Base-by-base conservation (phyloP, 192 early-diverging fungal species). In the Dimargaris verticillata region DNA sequence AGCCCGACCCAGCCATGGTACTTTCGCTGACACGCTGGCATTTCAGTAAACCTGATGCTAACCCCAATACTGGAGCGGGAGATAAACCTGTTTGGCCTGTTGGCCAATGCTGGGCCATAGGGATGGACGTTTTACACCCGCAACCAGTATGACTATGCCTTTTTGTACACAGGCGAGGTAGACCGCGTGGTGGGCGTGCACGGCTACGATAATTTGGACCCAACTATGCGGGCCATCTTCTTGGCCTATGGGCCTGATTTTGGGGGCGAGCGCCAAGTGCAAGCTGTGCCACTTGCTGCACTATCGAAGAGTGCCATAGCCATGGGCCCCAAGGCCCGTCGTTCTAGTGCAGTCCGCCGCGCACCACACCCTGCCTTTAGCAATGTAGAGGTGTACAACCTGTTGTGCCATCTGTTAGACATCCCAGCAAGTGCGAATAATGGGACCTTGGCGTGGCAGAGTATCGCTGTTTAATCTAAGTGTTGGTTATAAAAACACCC, bases 141-240 rank as follows among this genome's bases (percentile, higher is more conserved):
- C 60, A 17, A 22, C 4, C 4, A 48, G 9, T 48, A 48, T 7
- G 22, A 17, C 47, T 22, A 48, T 48, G 17, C 47, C 18, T 48
- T 20, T 48, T 7, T 48, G 47, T 48, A 48, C 47, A 48, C 18
- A 17, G 63, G 62, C 17, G 60, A 66, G 0, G 60, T 64, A 14
- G 61, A 66, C 61, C 61, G 63, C 14, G 64, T 70, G 0, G 63
- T 68, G 28, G 92, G 91, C n/a, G 74, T 79, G 29, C 93, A 97
- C 67, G 93, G 93, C 11, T 97, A 89, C 71, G 86, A 92, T 63
- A 77, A 85, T 69, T 42, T 75, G 63, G 64, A 80, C 33, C 68
- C 72, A 6, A 81, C 86, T n/a, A 97, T 96, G 90, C 76, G 85
- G 9, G 85, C 88, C 1, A 84, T 89, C 14, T 92, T 92, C 67